Conservation (phyloP, 495 filamentous ascomycete species). For the Penicillium alfredii region DNA sequence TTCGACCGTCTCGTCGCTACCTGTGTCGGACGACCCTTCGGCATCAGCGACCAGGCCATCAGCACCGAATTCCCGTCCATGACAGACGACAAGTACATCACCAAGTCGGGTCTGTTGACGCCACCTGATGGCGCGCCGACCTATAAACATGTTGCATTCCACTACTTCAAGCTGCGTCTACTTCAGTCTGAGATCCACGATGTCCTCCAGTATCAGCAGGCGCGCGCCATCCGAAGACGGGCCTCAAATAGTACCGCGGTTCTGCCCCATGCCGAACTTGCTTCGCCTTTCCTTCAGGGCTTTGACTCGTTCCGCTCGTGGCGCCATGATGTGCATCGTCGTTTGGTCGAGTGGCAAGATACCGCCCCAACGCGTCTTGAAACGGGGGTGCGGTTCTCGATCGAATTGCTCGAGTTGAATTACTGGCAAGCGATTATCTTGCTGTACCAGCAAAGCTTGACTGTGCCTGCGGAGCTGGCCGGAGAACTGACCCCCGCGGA, state of each 20-base stretch:
- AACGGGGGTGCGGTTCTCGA: slow-evolving; percentile 79
- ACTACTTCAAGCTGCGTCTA: slow-evolving; percentile 87
- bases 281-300: slow-evolving; percentile 76
- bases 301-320: slow-evolving; percentile 84
- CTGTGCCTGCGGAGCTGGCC: slow-evolving; percentile 77
- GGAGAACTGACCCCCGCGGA: slow-evolving; percentile 68
- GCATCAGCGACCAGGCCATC: slow-evolving; percentile 87
- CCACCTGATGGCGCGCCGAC: slow-evolving; percentile 53
- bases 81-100: slow-evolving; percentile 84
- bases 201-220: slow-evolving; percentile 85
- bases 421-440: slow-evolving; percentile 98
- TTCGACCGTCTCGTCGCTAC: slow-evolving; percentile 88
- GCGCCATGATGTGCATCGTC: slow-evolving; percentile 79
- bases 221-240: slow-evolving; percentile 40
- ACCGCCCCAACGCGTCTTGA: slow-evolving; percentile 68
- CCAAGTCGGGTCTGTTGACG: slow-evolving; percentile 64
- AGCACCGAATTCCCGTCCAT: slow-evolving; percentile 90
- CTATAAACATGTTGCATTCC: slow-evolving; percentile 83
- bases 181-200: slow-evolving; percentile 94
- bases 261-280: slow-evolving; percentile 70
- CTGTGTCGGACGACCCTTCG: slow-evolving; percentile 89
- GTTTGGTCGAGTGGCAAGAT: slow-evolving; percentile 82
- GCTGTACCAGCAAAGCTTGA: slow-evolving; percentile 88
- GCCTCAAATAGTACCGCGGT: slow-evolving; percentile 57
- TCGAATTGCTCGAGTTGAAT: slow-evolving; percentile 84